Base-by-base conservation (phyloP, 2,329 filamentous ascomycete species). In the Juglanconis sp. region DNA sequence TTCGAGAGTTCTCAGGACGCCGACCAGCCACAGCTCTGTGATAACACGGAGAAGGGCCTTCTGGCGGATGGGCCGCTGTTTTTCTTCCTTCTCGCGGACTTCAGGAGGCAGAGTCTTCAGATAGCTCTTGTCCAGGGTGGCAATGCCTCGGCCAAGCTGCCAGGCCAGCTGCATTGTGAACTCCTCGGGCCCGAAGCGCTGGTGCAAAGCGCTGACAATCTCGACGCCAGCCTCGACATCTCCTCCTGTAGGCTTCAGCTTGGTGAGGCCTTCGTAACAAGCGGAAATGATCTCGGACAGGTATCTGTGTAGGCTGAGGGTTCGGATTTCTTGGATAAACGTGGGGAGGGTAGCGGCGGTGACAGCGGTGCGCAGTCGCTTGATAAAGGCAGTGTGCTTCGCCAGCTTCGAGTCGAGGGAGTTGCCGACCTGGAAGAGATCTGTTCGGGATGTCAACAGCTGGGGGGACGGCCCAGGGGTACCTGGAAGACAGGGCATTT, bases 361-460 rank as follows among this genome's bases (percentile, higher is more conserved):
- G 65, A 98, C 88, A 62, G 92, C 91, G 61, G 94, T 97, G 68
- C 94, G 91, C 59, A 98, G 82, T 70, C 94, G 91, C 77, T 96
- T 97, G 72, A 98, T 98, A 74, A 98, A 97, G 66, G 93, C 92
- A 4, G 94, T 98, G 70, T 98, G 98, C 81, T 97, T 98, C 79
- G 96, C 97, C 74, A 98, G 82, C 55, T 93, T 95, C 56, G 94
- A 96, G 75, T 98, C 94, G 70, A 98, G 88, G 35, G 90, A 89
- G 71, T 85, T 84, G 74, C 86, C 87, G 67, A 95, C 87, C 57
- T 85, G 77, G 70, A 96, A 92, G 64, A 96, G 78, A 79, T 91
- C 92, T 96, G 53, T 5, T 6, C 32, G 7, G 13, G 36, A 53
- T 15, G 53, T 34, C 48, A 51, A 53, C 56, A 35, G 42, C 17